Conservation (phyloP, 306 rosid species). For the Trifolium pratense region DNA sequence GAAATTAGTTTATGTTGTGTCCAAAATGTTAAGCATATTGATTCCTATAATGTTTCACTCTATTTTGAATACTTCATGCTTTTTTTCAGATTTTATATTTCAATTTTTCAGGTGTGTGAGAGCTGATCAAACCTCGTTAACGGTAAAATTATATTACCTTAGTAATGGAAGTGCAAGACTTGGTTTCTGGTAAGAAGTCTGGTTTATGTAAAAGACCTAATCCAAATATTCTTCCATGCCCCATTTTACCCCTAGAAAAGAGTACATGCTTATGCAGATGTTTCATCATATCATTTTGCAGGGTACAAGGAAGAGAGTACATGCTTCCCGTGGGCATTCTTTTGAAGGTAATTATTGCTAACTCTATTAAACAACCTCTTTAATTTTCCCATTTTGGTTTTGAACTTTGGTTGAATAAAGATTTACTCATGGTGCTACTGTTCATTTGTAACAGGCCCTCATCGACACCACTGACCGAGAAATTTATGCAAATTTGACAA, state of each 20-base stretch:
- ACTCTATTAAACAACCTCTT: constrained; percentile 19
- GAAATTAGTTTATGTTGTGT: constrained; percentile 4
- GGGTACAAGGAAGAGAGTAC: constrained; percentile 88
- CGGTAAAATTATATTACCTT: constrained; percentile 81
- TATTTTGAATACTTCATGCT: constrained; percentile 9
- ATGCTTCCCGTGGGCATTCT: constrained; percentile 91
- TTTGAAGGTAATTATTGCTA: constrained; percentile 64
- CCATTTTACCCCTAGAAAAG: neutral
- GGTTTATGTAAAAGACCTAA: constrained; percentile 33
- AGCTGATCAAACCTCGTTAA: constrained; percentile 77
- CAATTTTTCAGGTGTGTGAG: constrained; percentile 71
- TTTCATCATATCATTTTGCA: constrained; percentile 50
- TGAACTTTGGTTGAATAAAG: constrained; percentile 16
- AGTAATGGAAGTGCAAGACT: constrained; percentile 89
- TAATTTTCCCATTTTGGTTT: constrained; percentile 14
- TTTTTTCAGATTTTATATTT: constrained; percentile 25
- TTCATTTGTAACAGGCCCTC: constrained; percentile 68
- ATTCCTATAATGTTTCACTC: constrained; percentile 15
- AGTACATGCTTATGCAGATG: neutral
- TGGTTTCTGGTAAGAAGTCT: constrained; percentile 79
- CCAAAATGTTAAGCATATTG: constrained; percentile 3
- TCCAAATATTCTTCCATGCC: neutral
- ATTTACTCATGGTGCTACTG: constrained; percentile 22
- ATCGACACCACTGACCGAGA: constrained; percentile 76
- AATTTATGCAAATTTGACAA: constrained; percentile 71